These are phyloP conservation scores for Xylariales sp. DNA, from an alignment of 2,329 filamentous ascomycete genomes.

Conservation along the genomic window DNA sequence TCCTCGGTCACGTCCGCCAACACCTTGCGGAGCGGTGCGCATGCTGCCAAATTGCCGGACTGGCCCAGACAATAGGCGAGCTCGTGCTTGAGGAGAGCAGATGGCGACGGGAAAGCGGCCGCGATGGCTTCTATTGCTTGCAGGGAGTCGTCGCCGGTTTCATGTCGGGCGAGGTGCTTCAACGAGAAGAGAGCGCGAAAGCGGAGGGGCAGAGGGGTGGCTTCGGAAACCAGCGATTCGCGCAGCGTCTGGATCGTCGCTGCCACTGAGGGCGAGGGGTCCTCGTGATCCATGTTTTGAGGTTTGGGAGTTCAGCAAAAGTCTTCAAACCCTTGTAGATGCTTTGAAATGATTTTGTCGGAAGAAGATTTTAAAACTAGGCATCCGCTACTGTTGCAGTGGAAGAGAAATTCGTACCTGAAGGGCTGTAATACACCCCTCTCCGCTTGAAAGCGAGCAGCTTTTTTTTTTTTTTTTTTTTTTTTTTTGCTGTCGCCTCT, in stretches of 20 bases:
- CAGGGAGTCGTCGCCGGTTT: conserved; percentile 54
- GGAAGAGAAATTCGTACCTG: too few species aligned
- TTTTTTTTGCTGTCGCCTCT: too few species aligned
- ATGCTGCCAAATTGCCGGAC: conserved; percentile 71
- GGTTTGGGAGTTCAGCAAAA: background rate
- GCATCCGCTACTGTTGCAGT: too few species aligned
- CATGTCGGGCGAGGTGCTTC: conserved; percentile 79
- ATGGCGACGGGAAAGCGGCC: conserved; percentile 77
- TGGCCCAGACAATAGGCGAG: conserved; percentile 96
- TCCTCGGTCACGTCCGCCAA: conserved; percentile 79
- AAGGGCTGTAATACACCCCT: too few species aligned
- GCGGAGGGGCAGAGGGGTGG: conserved; percentile 76
- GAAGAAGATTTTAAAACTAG: background rate
- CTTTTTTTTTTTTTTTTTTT: too few species aligned
- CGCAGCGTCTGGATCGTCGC: conserved; percentile 60
- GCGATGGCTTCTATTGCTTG: conserved; percentile 76
- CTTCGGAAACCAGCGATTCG: conserved; percentile 74
- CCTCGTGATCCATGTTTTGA: conserved; percentile 3
- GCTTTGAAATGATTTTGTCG: background rate
- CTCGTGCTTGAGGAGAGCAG: conserved; percentile 91
- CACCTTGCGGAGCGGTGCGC: conserved; percentile 67
- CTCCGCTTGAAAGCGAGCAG: too few species aligned
- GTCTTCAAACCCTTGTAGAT: background rate
- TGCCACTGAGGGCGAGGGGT: background rate
- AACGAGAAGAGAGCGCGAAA: conserved; percentile 97